These are phyloP conservation scores for Leccinellum albellum DNA, from an alignment of 768 basidiomycete genomes.

Conservation along the genomic window DNA sequence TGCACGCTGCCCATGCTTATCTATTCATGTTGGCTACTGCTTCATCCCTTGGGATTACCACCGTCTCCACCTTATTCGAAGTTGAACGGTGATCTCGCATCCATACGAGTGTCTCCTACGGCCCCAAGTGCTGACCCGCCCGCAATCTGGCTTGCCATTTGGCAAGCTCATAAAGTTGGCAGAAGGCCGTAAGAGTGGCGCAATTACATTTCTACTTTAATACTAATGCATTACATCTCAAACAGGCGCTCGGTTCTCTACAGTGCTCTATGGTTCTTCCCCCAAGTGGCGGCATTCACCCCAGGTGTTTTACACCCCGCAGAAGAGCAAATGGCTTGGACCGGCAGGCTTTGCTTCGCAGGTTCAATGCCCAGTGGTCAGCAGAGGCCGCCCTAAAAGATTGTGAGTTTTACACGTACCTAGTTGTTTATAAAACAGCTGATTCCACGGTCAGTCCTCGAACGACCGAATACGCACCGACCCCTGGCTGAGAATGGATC, in stretches of 20 bases:
- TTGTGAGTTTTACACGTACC: conserved; percentile 47
- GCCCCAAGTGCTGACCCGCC: conserved; percentile 31
- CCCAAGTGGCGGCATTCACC: conserved; percentile 28
- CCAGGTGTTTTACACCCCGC: conserved; percentile 44
- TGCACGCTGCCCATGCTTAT: conserved; percentile 79
- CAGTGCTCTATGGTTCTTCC: conserved; percentile 39
- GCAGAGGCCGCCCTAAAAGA: conserved; percentile 69
- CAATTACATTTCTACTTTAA: conserved; percentile 11
- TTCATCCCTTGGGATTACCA: conserved; percentile 50
- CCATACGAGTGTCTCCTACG: conserved; percentile 29
- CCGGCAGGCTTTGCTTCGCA: conserved; percentile 47
- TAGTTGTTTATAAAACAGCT: conserved; percentile 11
- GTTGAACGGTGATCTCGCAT: conserved; percentile 28
- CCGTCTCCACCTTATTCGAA: conserved; percentile 42
- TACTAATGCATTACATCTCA: conserved; percentile 13
- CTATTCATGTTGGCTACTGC: conserved; percentile 76
- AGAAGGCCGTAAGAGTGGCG: conserved; percentile 47
- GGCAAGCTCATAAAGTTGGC: conserved; percentile 50
- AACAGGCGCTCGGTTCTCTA: conserved; percentile 47
- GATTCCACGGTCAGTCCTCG: conserved; percentile 43
- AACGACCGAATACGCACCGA: conserved; percentile 51
- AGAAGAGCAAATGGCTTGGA: conserved; percentile 54
- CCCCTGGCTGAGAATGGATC: conserved; percentile 67
- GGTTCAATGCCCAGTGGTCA: conserved; percentile 64
- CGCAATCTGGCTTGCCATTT: conserved; percentile 67